Evolutionary conservation across 2,329 filamentous ascomycete genomes (phyloP), one percentile per base, ranked within the genome.

Genomic region (Sporothrix schenckii): DNA sequence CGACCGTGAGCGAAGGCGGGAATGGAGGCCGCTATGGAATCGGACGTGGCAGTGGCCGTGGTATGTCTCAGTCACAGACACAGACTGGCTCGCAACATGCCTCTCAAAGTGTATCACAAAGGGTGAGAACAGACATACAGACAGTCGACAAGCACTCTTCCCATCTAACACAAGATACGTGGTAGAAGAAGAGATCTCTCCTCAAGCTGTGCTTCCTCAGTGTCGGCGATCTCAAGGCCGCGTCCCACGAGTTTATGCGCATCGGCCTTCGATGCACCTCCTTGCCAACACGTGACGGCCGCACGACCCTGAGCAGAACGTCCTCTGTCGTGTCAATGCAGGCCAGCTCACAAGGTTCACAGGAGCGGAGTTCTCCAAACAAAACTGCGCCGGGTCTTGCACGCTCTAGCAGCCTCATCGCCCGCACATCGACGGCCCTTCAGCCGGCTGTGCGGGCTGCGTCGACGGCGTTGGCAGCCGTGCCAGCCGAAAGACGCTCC

Each of bases 121-220:
- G 24, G 24, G 66, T 66, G 54, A 67, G n/a, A 3, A 4, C 2
- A 16, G 1, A 10, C 4, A 49, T 13, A 47, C 19, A 19, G 19
- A 4, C 14, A 6, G 44, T 13, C 44, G 6, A 16, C 44, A 16
- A 16, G 44, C 34, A 34, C 6, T 34, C 34, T 34, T 34, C 34
- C 34, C 34, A 9, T n/a, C 52, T 56, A 47, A 68, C 66, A 11
- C 44, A 11, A 34, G 7, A 34, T 30, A 34, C 34, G 34, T 19
- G 0, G 24, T 19, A 71, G 69, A 69, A 69, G 21, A 52, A n/a
- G 13, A 52, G 70, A 10, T 70, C 69, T 10, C 72, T 71, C 39
- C 53, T 74, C 34, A 73, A 70, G 69, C 58, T 74, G 14, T 74
- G 72, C 39, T 74, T 74, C n/a, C 66, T 69, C n/a, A 71, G 71